These are phyloP conservation scores for Venturiaceae sp. DNA, from an alignment of 2,329 filamentous ascomycete genomes.

Conservation along the genomic window DNA sequence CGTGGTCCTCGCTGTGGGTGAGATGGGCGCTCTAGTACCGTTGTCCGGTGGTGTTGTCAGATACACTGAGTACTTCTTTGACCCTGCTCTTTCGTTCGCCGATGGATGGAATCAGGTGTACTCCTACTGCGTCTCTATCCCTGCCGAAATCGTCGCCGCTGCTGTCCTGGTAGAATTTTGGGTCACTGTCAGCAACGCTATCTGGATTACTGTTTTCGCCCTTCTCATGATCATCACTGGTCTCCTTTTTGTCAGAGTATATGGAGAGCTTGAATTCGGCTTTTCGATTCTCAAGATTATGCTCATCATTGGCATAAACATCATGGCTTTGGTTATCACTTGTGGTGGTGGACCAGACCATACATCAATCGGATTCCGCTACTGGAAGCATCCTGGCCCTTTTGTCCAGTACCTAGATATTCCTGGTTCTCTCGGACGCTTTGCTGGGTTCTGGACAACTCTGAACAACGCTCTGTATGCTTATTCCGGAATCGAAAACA, in stretches of 20 bases:
- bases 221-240: conserved; percentile 2
- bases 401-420: conserved; percentile 21
- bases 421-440: conserved; percentile 23
- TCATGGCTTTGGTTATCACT: conserved; percentile 5
- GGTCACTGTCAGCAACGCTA: not conserved
- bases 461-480: conserved; percentile 30
- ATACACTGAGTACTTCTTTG: conserved; percentile 5
- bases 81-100: conserved; percentile 14
- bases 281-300: conserved; percentile 48
- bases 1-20: conserved; percentile 6
- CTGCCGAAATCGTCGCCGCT: not conserved
- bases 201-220: conserved; percentile 3
- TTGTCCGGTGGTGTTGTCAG: not conserved
- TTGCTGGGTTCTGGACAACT: conserved; percentile 32
- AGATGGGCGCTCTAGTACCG: conserved; percentile 6
- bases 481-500: conserved; percentile 22
- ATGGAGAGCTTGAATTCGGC: conserved; percentile 45
- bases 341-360: conserved; percentile 8
- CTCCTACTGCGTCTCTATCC: not conserved
- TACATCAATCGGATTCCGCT: conserved; percentile 7
- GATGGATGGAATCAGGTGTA: conserved; percentile 5
- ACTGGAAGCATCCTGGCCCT: conserved; percentile 21
- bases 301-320: conserved; percentile 33
- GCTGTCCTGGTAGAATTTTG: not conserved
- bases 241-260: conserved; percentile 17